These are phyloP conservation scores for Dendrostoma leiphaemia DNA, from an alignment of 2,329 filamentous ascomycete species.

Conservation along the genomic window DNA sequence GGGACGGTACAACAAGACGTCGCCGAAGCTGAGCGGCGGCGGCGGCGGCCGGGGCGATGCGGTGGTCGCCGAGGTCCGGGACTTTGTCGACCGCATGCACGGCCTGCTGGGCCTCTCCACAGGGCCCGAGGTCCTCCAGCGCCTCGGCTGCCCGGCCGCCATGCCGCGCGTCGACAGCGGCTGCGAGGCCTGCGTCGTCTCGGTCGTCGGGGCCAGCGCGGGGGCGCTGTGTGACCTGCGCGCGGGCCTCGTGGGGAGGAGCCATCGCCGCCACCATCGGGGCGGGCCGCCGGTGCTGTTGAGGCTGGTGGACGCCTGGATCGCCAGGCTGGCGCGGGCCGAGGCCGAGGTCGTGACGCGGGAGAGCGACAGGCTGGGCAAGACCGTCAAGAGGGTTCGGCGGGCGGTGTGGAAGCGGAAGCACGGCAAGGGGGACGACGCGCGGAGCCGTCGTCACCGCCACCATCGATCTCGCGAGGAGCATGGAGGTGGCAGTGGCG, in stretches of 20 bases:
- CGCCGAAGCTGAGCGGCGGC: too few species aligned
- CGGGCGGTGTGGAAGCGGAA: neutral
- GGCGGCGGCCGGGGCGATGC: too few species aligned
- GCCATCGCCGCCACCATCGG: too few species aligned
- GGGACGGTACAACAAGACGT: slow-evolving; percentile 6
- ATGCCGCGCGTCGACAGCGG: slow-evolving; percentile 29
- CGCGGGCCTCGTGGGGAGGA: slow-evolving; percentile 36
- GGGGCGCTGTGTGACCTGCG: slow-evolving; percentile 44
- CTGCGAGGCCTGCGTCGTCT: slow-evolving; percentile 55
- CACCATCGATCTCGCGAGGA: neutral
- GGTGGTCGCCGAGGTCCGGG: slow-evolving; percentile 15
- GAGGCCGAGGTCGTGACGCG: slow-evolving; percentile 1
- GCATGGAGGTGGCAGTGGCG: neutral
- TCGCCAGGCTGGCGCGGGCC: slow-evolving; percentile 28
- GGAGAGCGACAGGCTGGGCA: slow-evolving; percentile 10
- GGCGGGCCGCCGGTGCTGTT: slow-evolving; percentile 39
- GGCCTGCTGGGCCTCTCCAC: slow-evolving; percentile 10
- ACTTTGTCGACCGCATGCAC: slow-evolving; percentile 28
- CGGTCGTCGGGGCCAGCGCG: slow-evolving; percentile 43
- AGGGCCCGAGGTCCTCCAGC: slow-evolving; percentile 17
- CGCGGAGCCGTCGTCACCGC: neutral
- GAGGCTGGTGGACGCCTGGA: slow-evolving; percentile 43
- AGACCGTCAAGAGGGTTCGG: slow-evolving; percentile 6
- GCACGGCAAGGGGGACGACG: neutral
- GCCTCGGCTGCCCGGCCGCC: slow-evolving; percentile 11